Evolutionary conservation across 495 filamentous ascomycete species (phyloP).

Genomic region (Tuber umbilicatum): DNA sequence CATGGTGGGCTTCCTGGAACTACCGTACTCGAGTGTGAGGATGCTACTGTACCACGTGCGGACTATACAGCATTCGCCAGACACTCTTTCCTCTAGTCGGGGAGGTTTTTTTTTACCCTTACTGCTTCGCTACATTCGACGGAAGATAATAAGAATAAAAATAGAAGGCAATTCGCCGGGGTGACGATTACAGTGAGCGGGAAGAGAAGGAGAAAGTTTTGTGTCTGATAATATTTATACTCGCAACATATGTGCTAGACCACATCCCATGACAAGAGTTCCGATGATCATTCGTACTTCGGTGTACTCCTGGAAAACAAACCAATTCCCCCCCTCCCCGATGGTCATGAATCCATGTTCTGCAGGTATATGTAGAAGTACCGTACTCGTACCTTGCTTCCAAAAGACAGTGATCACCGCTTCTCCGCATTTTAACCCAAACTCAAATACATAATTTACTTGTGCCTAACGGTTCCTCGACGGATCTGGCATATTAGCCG

Average conservation of each 20-base stretch:
- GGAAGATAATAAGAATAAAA: not conserved
- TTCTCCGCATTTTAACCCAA: not conserved
- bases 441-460: not conserved
- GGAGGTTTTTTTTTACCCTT: not conserved
- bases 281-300: not conserved
- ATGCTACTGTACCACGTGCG: not conserved
- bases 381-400: not conserved
- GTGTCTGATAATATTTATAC: not conserved
- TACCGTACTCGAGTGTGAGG: too few relatives aligned
- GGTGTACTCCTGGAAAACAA: not conserved
- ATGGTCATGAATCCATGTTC: not conserved
- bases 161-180: not conserved
- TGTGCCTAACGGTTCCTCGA: not conserved
- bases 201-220: not conserved
- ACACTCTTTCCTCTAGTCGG: not conserved
- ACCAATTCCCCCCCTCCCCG: not conserved
- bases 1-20: not conserved
- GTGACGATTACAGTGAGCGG: not conserved
- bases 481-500: not conserved
- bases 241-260: not conserved
- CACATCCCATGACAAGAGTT: not conserved
- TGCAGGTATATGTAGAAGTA: not conserved
- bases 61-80: not conserved
- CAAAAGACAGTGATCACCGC: not conserved
- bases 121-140: not conserved